Evolutionary conservation across 805 yeast species (phyloP).

Genomic region (Saccharomyces jurei): DNA sequence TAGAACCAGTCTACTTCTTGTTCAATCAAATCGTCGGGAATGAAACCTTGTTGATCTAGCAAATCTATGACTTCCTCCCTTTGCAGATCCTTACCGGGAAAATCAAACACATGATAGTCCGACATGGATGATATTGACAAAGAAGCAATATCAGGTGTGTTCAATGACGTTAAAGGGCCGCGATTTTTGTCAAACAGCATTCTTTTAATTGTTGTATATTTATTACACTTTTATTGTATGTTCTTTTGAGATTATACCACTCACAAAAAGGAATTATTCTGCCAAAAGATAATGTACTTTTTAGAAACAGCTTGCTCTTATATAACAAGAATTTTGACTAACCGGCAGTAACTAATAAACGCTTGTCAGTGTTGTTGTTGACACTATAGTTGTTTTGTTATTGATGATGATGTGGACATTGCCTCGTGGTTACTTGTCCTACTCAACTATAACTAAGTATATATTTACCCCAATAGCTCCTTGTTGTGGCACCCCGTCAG

Average conservation of each 20-base stretch:
- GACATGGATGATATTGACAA: slow-evolving; percentile 37
- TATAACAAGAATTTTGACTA: not conserved
- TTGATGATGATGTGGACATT: not conserved
- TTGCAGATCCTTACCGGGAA: slow-evolving; percentile 75
- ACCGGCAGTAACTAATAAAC: not conserved
- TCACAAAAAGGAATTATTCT: not conserved
- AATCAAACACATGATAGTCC: slow-evolving; percentile 71
- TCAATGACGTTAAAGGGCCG: not conserved
- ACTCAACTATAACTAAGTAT: not conserved
- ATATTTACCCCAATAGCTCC: not conserved
- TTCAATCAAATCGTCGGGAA: slow-evolving; percentile 81
- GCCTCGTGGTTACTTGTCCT: not conserved
- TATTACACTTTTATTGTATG: not conserved
- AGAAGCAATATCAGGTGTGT: slow-evolving; percentile 33
- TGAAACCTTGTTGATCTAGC: slow-evolving; percentile 75
- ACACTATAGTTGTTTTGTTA: not conserved
- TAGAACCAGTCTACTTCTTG: slow-evolving; percentile 87
- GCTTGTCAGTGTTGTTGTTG: not conserved
- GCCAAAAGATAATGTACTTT: not conserved
- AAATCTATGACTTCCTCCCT: slow-evolving; percentile 73
- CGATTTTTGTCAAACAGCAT: slow-evolving; percentile 3
- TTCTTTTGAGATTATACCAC: not conserved
- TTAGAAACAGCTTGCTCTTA: not conserved
- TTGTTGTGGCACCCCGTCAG: not conserved
- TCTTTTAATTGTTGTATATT: not conserved